Base-by-base conservation (phyloP, 2,329 filamentous ascomycete genomes). In the Hymenoscyphus salicellus region DNA sequence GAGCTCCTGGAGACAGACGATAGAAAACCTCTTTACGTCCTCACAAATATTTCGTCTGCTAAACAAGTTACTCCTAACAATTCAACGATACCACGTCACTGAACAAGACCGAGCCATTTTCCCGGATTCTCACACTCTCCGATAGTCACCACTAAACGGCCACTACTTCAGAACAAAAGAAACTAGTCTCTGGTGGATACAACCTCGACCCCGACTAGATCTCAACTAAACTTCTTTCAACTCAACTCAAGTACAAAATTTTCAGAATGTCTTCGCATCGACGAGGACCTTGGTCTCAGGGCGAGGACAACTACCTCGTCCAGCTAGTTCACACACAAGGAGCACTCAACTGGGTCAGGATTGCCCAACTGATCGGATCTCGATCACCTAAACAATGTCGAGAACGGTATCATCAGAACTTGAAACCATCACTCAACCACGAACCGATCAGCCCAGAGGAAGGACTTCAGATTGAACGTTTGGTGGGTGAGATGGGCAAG, bases 381-480 rank as follows among this genome's bases (percentile, higher is more conserved):
- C 86, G 94, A 68, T 92, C 92, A 28, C 90, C 94, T 61, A 98
- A 98, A 81, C 94, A 98, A 80, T 98, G 94, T 77, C 88, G 94
- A 65, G 94, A 98, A 80, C 86, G 94, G 58, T 98, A 91, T 75
- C 92, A 97, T 75, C 94, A 98, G 75, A 97, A 97, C 76, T 83
- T 98, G 56, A 97, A 92, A 77, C 89, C 89, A 1, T 80, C 82
- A 1, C 80, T 93, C 43, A 90, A 90, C 75, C 89, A 91, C 72
- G 84, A 88, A 20, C 89, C 90, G 63, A 92, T 93, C 74, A 86
- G 86, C 3, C 78, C 84, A 0, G 85, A 89, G 41, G 91, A 94
- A 77, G 89, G 89, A 1, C 77, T 83, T 46, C 74, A 87, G 72
- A 97, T 98, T 73, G 89, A 94, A 79, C 82, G 84, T 64, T 84